Conservation (phyloP, 2,329 filamentous ascomycete species). For the Colletotrichum trifolii region DNA sequence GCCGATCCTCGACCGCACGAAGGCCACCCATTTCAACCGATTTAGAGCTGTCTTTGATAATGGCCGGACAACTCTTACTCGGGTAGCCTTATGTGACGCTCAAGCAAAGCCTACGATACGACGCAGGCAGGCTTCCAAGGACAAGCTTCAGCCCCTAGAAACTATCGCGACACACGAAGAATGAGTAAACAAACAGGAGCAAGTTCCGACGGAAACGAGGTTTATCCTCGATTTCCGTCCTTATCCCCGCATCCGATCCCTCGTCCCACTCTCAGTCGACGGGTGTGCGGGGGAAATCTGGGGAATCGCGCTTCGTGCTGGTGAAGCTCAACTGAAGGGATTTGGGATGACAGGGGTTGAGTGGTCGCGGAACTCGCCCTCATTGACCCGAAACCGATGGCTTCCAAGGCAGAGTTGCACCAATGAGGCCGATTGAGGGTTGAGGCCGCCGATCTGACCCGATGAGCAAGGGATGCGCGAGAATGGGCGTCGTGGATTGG, state of each 20-base stretch:
- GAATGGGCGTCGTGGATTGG: conserved; percentile 5
- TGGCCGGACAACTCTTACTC: no score
- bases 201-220: conserved; percentile 9
- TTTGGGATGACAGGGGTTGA: conserved; percentile 10
- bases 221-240: conserved; percentile 25
- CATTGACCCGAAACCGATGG: conserved; percentile 17
- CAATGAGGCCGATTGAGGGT: conserved; percentile 1
- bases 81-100: no score
- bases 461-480: conserved; percentile 6
- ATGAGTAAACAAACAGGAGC: not conserved
- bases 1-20: conserved; percentile 64
- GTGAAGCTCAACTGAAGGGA: not conserved
- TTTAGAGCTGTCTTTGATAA: not conserved
- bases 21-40: conserved; percentile 48
- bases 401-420: conserved; percentile 24
- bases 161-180: not conserved
- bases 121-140: no score
- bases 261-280: conserved; percentile 17
- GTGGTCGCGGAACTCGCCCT: conserved; percentile 9
- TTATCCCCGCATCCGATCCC: conserved; percentile 27
- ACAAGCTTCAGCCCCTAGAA: no score
- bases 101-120: no score
- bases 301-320: conserved; percentile 16
- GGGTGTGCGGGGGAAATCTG: conserved; percentile 32
- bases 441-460: conserved; percentile 18